phyloP scores from a whole-genome alignment of 2,329 filamentous ascomycete genomes.

The Tolypocladium endophyticum region DNA sequence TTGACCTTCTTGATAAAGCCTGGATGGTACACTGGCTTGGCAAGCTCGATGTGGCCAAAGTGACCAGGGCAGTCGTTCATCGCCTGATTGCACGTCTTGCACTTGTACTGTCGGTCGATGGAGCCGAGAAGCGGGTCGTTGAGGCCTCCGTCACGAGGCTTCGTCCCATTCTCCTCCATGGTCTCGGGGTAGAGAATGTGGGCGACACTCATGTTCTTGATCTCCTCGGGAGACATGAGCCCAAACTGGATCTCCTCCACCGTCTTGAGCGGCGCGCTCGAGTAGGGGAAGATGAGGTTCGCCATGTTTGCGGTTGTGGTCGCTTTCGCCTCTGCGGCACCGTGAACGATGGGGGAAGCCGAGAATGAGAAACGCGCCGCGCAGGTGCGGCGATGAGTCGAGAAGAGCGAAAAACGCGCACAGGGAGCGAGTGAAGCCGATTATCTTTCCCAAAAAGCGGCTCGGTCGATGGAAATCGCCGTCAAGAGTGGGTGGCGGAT shows the following conservation, averaged over 20 bases:
- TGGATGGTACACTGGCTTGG: constrained; percentile 86
- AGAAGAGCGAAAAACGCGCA: constrained; percentile 12
- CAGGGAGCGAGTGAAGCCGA: constrained; percentile 9
- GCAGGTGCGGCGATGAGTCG: constrained; percentile 6
- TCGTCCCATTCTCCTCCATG: constrained; percentile 91
- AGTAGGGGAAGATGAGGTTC: constrained; percentile 83
- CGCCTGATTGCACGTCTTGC: constrained; percentile 89
- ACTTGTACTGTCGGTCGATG: constrained; percentile 91
- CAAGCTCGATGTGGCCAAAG: constrained; percentile 97
- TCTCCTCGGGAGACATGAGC: constrained; percentile 93
- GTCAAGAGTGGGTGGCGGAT: constrained; percentile 24
- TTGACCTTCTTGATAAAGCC: constrained; percentile 99
- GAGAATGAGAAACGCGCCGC: constrained; percentile 7
- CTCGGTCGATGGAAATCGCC: constrained; percentile 21
- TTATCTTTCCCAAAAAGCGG: constrained; percentile 12
- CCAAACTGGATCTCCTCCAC: constrained; percentile 99
- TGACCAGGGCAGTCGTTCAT: constrained; percentile 96
- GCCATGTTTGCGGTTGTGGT: constrained; percentile 56
- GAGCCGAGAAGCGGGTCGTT: constrained; percentile 95
- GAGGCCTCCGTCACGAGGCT: constrained; percentile 81
- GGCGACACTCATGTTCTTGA: constrained; percentile 96
- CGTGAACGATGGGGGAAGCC: constrained; percentile 9
- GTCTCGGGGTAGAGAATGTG: constrained; percentile 98
- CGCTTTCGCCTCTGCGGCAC: neutral
- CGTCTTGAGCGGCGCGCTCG: constrained; percentile 90